Base-by-base conservation (phyloP, 306 rosid genomes). In the Castanopsis chinensis region DNA sequence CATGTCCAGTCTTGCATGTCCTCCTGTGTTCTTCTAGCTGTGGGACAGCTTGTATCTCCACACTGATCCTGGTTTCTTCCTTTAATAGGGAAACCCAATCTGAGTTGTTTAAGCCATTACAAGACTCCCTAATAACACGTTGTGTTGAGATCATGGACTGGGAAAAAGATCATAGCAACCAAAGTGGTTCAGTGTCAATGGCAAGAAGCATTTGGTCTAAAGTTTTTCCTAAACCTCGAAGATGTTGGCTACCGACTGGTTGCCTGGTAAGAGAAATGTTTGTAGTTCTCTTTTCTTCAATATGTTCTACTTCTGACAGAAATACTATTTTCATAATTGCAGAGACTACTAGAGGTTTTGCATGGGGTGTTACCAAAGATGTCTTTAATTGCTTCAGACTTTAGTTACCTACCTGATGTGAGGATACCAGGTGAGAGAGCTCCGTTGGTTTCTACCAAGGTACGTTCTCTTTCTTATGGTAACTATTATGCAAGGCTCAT, bases 241-340 rank as follows among this genome's bases (percentile, higher is more conserved):
- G 92, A 90, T 86, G 92, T 85, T 95, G 99, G 99, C 87, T 94
- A 54, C 99, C 99, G 63, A 94, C 97, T 61, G 99, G 97, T 77
- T 92, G 97, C 87, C 78, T 91, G 99, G 99, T 95, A 75, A 87
- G 93, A 19, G 74, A 87, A 79, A 69, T 49, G 73, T 27, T 71
- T 54, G 6, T 72, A 18, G 74, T 25, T 80, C 73, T 25, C 18
- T 52, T 57, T 69, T 23, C 73, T 81, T 63, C 7, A 80, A 23
- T 57, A 37, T 54, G 23, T 78, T 57, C 71, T 32, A 65, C 67
- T 55, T 80, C 59, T 57, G 74, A 78, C 76, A 67, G 43, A 87
- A 28, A 78, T 79, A 21, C 76, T 65, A 28, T 5, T 18, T 79
- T 76, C 76, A 49, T 82, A 72, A 75, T 37, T 73, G 74, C 91